Conservation (phyloP, 2,329 filamentous ascomycete species). For the Fusarium praegraminearum region DNA sequence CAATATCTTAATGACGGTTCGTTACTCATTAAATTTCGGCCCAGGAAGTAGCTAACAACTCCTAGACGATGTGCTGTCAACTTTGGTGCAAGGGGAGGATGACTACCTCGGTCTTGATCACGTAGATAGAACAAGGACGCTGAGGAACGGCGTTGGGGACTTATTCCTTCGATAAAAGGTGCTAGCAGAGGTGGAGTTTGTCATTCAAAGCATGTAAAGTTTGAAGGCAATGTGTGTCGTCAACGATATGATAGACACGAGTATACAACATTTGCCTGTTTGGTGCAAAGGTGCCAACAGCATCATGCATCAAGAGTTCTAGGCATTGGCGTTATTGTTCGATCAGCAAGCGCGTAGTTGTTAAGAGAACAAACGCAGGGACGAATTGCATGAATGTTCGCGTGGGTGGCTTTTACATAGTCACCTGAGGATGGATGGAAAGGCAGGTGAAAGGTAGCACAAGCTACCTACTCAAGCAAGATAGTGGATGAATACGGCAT, state of each 20-base stretch:
- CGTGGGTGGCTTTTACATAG: conserved; percentile 8
- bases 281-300: conserved; percentile 14
- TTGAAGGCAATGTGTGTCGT: conserved; percentile 10
- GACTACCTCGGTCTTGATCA: conserved; percentile 75
- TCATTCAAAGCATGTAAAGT: conserved; percentile 19
- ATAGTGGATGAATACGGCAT: conserved; percentile 29
- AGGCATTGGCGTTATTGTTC: conserved; percentile 11
- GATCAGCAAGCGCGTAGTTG: conserved; percentile 4
- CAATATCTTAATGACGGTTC: conserved; percentile 88
- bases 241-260: conserved; percentile 9
- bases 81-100: conserved; percentile 64
- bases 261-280: conserved; percentile 28
- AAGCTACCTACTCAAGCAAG: background rate
- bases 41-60: conserved; percentile 37
- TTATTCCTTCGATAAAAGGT: conserved; percentile 66
- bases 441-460: conserved; percentile 12
- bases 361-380: conserved; percentile 21
- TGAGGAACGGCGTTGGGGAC: conserved; percentile 71
- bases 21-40: conserved; percentile 1
- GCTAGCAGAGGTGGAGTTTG: conserved; percentile 5
- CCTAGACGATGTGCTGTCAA: conserved; percentile 70
- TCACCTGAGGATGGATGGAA: conserved; percentile 13
- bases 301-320: conserved; percentile 23
- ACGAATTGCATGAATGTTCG: conserved; percentile 4
- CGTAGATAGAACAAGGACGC: conserved; percentile 68